Base-by-base conservation (phyloP, 257 asterid genomes). In the Solanum dulcamara region DNA sequence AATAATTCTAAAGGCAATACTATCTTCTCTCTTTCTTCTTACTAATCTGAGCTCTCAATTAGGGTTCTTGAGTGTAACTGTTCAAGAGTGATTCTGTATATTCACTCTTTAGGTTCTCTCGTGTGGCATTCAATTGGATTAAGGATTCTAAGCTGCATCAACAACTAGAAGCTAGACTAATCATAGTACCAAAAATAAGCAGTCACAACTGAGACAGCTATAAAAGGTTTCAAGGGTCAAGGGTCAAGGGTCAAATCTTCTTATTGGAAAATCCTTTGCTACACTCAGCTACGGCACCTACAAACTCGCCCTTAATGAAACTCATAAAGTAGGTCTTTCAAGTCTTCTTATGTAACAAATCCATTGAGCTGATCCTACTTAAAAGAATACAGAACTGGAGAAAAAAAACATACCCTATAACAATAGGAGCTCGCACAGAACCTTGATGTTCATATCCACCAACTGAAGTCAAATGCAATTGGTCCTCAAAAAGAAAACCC, bases 401-500 rank as follows among this genome's bases (percentile, higher is more conserved):
- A 71, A 50, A 37, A 75, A 57, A 50, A 53, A 28, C 91, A 53
- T 87, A 95, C 96, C 98, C 98, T 57, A 95, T 15, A 74, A 94
- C 83, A 74, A 95, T 59, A 37, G 90, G n/a, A 86, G 98, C 95
- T 46, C 83, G 90, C 83, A 86, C 87, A 42, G 89, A 75, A 84
- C 83, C 90, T 84, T 84, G 90, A 82, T 74, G 91, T 87, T 85
- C 89, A 74, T 86, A 83, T 57, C 85, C 93, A 89, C 88, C 93
- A 48, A 68, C 80, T n/a, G 91, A 86, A 70, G 48, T 33, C 68
- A 95, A 89, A 88, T 92, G 98, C 88, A 95, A 44, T 84, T 84
- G 85, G 89, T 95, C 98, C 92, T 95, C 94, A 37, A 90, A 90
- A 70, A 95, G 95, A 89, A 88, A 90, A 75, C 98, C 98, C 0